phyloP scores from a whole-genome alignment of 371 early-diverging fungal genomes.

The Actinomortierella ambigua region DNA sequence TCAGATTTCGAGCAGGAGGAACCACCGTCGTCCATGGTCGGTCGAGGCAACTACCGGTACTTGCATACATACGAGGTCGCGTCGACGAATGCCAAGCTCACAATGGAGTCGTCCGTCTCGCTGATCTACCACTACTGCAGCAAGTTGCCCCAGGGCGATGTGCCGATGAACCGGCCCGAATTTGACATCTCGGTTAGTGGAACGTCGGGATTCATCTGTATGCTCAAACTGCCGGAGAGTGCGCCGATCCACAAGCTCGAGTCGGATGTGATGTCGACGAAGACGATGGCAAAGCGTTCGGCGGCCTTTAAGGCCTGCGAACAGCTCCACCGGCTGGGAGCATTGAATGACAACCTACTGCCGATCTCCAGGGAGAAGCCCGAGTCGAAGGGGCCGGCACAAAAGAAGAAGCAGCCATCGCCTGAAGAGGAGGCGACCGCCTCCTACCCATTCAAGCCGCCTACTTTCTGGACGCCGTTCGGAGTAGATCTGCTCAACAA shows the following conservation, averaged over 20 bases:
- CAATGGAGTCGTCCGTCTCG: slow-evolving; percentile 64
- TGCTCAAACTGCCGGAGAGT: slow-evolving; percentile 65
- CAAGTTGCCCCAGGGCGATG: slow-evolving; percentile 64
- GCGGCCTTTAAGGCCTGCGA: slow-evolving; percentile 77
- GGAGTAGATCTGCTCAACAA: neutral
- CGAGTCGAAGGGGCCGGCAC: slow-evolving; percentile 6
- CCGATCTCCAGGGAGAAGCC: too few species aligned
- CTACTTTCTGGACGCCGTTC: slow-evolving; percentile 18
- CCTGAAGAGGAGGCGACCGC: slow-evolving; percentile 3
- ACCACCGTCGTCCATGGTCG: too few species aligned
- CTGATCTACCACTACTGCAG: slow-evolving; percentile 70
- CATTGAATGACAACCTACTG: slow-evolving; percentile 75
- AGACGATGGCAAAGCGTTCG: slow-evolving; percentile 69
- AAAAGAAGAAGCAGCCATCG: slow-evolving; percentile 11
- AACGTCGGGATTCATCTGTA: slow-evolving; percentile 48
- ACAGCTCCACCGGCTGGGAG: slow-evolving; percentile 65
- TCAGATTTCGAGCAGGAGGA: slow-evolving; percentile 30
- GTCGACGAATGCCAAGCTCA: slow-evolving; percentile 68
- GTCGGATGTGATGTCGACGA: slow-evolving; percentile 62
- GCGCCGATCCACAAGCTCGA: slow-evolving; percentile 62
- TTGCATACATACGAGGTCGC: slow-evolving; percentile 51
- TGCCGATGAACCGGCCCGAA: slow-evolving; percentile 49
- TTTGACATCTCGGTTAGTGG: slow-evolving; percentile 48
- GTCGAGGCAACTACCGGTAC: slow-evolving; percentile 32
- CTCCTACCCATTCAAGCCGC: slow-evolving; percentile 10